Base-by-base conservation (phyloP, 2,329 filamentous ascomycete species). In the Talaromyces sp. region DNA sequence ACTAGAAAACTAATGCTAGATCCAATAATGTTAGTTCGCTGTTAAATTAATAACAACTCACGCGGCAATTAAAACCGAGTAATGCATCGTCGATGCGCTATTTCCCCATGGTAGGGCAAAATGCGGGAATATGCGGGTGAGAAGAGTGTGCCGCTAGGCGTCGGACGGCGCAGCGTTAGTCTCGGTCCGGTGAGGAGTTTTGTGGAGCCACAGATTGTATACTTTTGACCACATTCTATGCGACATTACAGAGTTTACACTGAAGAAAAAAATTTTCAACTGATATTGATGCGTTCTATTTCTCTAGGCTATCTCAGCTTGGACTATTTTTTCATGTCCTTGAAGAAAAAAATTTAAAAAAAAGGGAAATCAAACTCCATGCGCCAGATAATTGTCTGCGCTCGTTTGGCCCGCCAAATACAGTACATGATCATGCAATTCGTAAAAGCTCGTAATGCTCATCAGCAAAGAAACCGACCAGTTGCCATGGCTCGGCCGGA, bases 381-480 rank as follows among this genome's bases (percentile, higher is more conserved):
- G 57, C 58, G 61, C 58, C 57, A 57, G 54, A 58, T 60, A 28
- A 57, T 31, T 40, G 42, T 44, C 54, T 51, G 61, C 58, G 61
- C 61, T 60, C 52, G 30, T 59, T 57, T 60, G 34, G 40, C 47
- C 57, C 18, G 52, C 30, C 50, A 62, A 63, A 60, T 60, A 63
- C n/a, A 60, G 61, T 62, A 62, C 52, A 62, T 53, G 54, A 63
- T 63, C 53, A 63, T 63, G 61, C 61, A 60, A 51, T 57, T 58
- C 61, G 59, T 63, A 56, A 59, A 63, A 57, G 53, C 58, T 62
- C 61, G 53, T 62, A 55, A 60, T 57, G 57, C 54, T 63, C 57
- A 47, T 60, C 56, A 60, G 47, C 10, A 6, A 5, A 57, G 34
- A 53, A 52, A 31, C 36, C 42, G 42, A 28, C 52, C 36, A 5